A percentile compares a stretch with the other conserved stretches of the same genome.
Evolutionary conservation across 371 early-diverging fungal species (phyloP).

Genomic region (Circinella umbellata): DNA sequence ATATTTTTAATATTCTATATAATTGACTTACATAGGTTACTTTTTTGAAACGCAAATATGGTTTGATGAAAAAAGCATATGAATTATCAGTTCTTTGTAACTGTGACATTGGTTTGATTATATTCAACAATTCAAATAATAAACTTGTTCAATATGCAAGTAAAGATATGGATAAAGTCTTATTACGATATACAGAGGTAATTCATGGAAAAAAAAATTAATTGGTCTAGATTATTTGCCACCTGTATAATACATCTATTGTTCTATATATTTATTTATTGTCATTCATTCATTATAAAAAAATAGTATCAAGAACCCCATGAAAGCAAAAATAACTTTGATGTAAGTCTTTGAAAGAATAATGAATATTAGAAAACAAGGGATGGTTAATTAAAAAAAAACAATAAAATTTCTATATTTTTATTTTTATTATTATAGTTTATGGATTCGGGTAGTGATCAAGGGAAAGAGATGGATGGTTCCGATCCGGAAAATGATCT

Average conservation of each 20-base stretch:
- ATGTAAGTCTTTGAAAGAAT: conserved; percentile 42
- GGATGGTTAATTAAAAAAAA: background rate
- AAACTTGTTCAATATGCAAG: conserved; percentile 93
- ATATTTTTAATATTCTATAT: no score
- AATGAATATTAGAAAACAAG: background rate
- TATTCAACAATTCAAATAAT: conserved; percentile 86
- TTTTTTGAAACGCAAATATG: conserved; percentile 97
- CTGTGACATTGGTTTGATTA: conserved; percentile 95
- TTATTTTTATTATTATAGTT: conserved; percentile 1
- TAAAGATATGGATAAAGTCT: conserved; percentile 89
- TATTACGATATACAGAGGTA: conserved; percentile 91
- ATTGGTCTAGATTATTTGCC: background rate
- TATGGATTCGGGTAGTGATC: conserved; percentile 13
- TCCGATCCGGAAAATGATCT: conserved; percentile 20
- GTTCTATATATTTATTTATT: no score
- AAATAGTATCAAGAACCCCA: conserved; percentile 67
- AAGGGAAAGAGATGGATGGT: conserved; percentile 17
- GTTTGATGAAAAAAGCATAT: conserved; percentile 99
- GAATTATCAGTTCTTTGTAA: conserved; percentile 97
- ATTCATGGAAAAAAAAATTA: background rate
- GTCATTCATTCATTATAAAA: background rate
- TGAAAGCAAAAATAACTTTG: conserved; percentile 67
- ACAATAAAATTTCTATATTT: background rate
- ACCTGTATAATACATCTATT: background rate
- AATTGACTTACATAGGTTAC: conserved; percentile 73